Base-by-base conservation (phyloP, 2,329 filamentous ascomycete genomes). In the Neoscytalidium dimidiatum region DNA sequence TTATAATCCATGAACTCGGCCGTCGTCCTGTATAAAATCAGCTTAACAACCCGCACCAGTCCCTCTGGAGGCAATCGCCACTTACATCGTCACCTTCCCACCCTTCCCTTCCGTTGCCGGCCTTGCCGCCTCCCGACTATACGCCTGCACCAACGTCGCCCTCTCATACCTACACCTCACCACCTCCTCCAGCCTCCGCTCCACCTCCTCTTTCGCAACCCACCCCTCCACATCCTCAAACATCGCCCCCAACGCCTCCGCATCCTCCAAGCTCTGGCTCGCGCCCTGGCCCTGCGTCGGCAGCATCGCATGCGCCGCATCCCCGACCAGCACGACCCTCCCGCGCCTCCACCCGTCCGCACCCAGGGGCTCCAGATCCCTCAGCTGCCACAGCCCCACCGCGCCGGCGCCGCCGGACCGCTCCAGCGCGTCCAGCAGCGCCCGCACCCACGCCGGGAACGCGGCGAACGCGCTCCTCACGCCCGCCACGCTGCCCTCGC, bases 231-330 rank as follows among this genome's bases (percentile, higher is more conserved):
- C 57, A 41, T 52, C 31, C 21, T 38, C 62, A 7, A 35, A 63
- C 48, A 28, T 69, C 44, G 26, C 64, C 49, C 19, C 74, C 9
- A 86, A 73, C 0, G 80, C 77, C 66, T 84, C 81, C 0, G 78
- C 79, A 72, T 88, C 85, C 70, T 88, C 85, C 11, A 88, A 69
- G 0, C 83, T 85, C 71, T 86, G 85, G 3, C 80, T 83, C 0
- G 82, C 80, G 0, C 85, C 86, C 71, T 87, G 85, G 1, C 85
- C 84, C 0, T 81, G 81, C 5, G 80, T 82, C 0, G 85, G 80
- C 2, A 83, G 81, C 64, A 87, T 75, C 0, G 85, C 84, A 72
- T 88, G 85, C 0, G 84, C 85, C 2, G 84, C 84, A 71, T 88
- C 85, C 3, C 85, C 86, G 2, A 87, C 73, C 1, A 88, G 73